phyloP scores from a whole-genome alignment of 306 rosid species.

The Corylus americana region DNA sequence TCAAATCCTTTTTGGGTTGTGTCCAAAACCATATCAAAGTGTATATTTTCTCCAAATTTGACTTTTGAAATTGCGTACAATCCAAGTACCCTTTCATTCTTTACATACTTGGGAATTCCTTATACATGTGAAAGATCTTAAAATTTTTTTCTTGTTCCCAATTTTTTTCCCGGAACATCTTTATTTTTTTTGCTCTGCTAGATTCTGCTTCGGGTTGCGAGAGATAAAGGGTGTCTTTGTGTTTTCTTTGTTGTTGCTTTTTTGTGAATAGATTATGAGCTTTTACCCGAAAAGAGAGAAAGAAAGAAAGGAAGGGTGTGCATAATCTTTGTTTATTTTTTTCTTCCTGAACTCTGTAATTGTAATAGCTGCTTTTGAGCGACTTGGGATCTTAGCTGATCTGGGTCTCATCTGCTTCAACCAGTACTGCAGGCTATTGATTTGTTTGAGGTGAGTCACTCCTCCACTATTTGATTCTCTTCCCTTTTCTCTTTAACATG shows the following conservation, averaged over 20 bases:
- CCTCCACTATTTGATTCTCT: conserved; percentile 38
- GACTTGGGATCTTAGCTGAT: conserved; percentile 48
- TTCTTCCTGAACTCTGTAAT: background rate
- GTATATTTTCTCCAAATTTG: conserved; percentile 42
- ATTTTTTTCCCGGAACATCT: conserved; percentile 10
- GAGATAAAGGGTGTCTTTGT: conserved; percentile 29
- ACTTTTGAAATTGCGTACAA: conserved; percentile 57
- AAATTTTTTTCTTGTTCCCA: conserved; percentile 17
- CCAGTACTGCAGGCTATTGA: conserved; percentile 37
- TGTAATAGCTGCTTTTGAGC: conserved; percentile 42
- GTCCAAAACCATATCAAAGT: conserved; percentile 13
- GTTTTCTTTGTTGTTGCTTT: conserved; percentile 3
- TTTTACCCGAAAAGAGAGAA: conserved; percentile 20
- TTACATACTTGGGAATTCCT: conserved; percentile 6
- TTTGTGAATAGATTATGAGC: conserved; percentile 28
- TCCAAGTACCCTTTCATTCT: conserved; percentile 19
- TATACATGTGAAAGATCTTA: conserved; percentile 23
- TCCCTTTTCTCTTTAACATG: background rate
- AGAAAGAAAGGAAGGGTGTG: conserved; percentile 12
- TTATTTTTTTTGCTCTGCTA: conserved; percentile 24
- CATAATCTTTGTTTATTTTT: background rate
- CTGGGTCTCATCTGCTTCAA: conserved; percentile 44
- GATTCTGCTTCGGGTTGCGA: conserved; percentile 33
- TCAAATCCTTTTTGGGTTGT: conserved; percentile 46
- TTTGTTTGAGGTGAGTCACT: conserved; percentile 56